Percentiles rank a stretch among this genome's conserved stretches.
These are phyloP conservation scores for Besnoitia besnoiti DNA, from an alignment of 169 alveolate species.

Conservation along the genomic window DNA sequence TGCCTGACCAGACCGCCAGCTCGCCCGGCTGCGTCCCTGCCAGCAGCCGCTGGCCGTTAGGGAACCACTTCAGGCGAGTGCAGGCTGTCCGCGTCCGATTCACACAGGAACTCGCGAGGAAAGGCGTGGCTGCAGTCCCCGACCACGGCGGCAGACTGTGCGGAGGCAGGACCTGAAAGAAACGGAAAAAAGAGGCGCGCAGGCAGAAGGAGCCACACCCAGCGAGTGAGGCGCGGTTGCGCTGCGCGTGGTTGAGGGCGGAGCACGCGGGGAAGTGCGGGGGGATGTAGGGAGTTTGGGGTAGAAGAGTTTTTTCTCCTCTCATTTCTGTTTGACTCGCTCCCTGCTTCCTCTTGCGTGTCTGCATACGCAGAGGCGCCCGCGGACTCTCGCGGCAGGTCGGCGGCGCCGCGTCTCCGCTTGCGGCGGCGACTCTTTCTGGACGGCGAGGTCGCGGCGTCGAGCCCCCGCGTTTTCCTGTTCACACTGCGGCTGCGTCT, in stretches of 20 bases:
- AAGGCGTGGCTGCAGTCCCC: background rate
- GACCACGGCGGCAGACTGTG: conserved; percentile 3
- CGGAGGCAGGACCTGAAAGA: conserved; percentile 12
- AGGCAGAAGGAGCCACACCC: background rate
- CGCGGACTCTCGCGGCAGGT: background rate
- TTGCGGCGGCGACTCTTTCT: background rate
- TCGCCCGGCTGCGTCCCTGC: conserved; percentile 91
- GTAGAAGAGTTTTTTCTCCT: background rate
- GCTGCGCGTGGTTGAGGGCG: too few species aligned
- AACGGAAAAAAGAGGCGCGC: background rate
- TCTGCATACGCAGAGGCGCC: too few species aligned
- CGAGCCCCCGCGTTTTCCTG: background rate
- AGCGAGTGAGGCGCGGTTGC: background rate
- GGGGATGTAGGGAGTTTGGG: background rate
- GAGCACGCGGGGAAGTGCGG: background rate
- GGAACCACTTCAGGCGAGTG: conserved; percentile 81
- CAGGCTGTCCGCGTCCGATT: conserved; percentile 48
- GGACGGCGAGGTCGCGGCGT: background rate
- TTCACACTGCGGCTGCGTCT: background rate
- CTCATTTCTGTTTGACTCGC: background rate
- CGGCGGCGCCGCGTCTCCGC: background rate
- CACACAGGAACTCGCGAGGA: background rate
- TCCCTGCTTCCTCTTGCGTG: background rate
- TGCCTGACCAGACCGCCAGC: conserved; percentile 87
- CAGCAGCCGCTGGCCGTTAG: conserved; percentile 84